Evolutionary conservation across 2,329 filamentous ascomycete species (phyloP).

Genomic region (Aschersonia sp.): DNA sequence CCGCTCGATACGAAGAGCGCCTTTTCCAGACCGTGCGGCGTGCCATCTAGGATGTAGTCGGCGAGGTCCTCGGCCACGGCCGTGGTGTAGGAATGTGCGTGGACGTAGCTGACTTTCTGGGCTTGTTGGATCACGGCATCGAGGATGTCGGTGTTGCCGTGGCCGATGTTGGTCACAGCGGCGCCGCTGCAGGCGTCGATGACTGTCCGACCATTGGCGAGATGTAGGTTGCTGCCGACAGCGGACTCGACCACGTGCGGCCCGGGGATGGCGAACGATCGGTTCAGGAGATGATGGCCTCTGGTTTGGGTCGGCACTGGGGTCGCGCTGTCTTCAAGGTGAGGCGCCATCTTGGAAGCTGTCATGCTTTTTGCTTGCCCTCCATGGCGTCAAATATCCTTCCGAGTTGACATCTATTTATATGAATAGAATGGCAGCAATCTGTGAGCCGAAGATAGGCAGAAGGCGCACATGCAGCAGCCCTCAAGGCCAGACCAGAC

Average conservation of each 20-base stretch:
- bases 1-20: slow-evolving; percentile 12
- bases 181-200: slow-evolving; percentile 2
- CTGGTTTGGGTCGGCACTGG: too few species aligned
- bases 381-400: too few species aligned
- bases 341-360: background rate
- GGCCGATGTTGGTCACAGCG: slow-evolving; percentile 50
- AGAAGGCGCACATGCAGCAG: too few species aligned
- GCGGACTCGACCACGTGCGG: slow-evolving; percentile 25
- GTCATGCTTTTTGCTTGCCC: too few species aligned
- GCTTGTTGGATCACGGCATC: slow-evolving; percentile 41
- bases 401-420: too few species aligned
- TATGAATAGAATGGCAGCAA: too few species aligned
- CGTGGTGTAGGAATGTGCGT: slow-evolving; percentile 12
- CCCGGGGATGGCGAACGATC: slow-evolving; percentile 9
- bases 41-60: slow-evolving; percentile 10
- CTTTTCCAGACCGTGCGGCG: slow-evolving; percentile 9
- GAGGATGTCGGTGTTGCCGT: slow-evolving; percentile 40
- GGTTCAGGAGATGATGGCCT: slow-evolving; percentile 10
- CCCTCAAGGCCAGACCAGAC: too few species aligned
- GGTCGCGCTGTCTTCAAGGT: too few species aligned
- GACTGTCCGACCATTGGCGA: background rate
- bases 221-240: slow-evolving; percentile 12
- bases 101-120: slow-evolving; percentile 17
- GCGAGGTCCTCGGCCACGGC: slow-evolving; percentile 14
- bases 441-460: too few species aligned